Base-by-base conservation (phyloP, 2,329 filamentous ascomycete genomes). In the Sclerotinia trifoliorum region DNA sequence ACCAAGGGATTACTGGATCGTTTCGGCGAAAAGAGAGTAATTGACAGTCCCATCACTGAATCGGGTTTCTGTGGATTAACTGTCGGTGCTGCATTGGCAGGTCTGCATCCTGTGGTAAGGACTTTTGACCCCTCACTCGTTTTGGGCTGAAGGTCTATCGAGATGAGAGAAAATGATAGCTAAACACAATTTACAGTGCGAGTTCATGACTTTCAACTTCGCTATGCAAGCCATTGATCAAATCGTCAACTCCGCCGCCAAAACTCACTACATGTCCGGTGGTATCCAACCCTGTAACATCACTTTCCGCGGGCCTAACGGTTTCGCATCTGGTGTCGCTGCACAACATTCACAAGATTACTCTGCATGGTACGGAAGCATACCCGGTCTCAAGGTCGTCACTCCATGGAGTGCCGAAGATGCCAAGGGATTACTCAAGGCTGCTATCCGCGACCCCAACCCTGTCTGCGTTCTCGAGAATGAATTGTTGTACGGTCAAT, bases 131-230 rank as follows among this genome's bases (percentile, higher is more conserved):
- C 26, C 32, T 32, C 54, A 42, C 35, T 65, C 62, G 57, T 51
- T 64, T 44, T 67, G 70, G 64, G 19, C 17, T 39, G 39, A 13
- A 26, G 21, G 52, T 42, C 24, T 35, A 29, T 54, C 24, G 24
- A 54, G 35, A 66, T 58, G 26, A 54, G n/a, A 46, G 29, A 51
- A 42, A 54, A 42, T 39, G 49, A 29, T 54, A 19, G 52, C 68
- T 67, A 54, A 66, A n/a, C 5, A 29, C 3, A 10, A 51, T 65
- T 67, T 42, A 52, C 74, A 95, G 92, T 95, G 91, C 87, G 95
- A 99, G 85, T 99, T 99, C 87, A 99, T 99, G 95, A 99, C 95
- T 78, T 98, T 97, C 89, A 99, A 99, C 88, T 98, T 98, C 80
- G 94, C 95, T 81, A 99, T 99, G 95, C 95, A 99, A 85, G 93